Evolutionary conservation across 805 yeast genomes (phyloP).

Genomic region (Starmerella stigmatis): DNA sequence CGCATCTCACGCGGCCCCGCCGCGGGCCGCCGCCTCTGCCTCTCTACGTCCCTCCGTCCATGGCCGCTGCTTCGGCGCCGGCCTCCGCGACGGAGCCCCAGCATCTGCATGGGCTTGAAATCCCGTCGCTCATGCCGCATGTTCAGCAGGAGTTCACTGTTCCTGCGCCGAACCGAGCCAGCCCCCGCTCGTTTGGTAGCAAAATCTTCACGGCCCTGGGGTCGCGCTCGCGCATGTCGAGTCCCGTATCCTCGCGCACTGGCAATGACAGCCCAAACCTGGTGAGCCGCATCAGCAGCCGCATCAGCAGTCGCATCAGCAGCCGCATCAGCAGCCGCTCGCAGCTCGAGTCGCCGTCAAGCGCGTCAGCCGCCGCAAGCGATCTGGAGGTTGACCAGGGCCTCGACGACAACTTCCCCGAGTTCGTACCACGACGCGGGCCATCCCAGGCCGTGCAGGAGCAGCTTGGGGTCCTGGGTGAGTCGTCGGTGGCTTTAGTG

Average conservation of each 20-base stretch:
- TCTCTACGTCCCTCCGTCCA: background rate
- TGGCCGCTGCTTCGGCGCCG: background rate
- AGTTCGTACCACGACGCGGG: constrained; percentile 13
- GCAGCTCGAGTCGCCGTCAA: constrained; percentile 10
- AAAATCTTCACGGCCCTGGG: constrained; percentile 2
- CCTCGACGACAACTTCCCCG: constrained; percentile 17
- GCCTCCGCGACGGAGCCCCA: background rate
- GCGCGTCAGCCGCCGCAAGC: background rate
- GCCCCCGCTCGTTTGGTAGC: constrained; percentile 4
- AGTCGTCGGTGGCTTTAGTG: constrained; percentile 3
- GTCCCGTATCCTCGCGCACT: background rate
- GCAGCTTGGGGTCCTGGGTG: constrained; percentile 6
- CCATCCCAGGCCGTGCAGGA: constrained; percentile 9
- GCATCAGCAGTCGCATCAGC: constrained; percentile 3
- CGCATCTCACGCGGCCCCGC: background rate
- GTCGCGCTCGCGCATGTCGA: constrained; percentile 1
- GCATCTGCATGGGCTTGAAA: constrained; percentile 3
- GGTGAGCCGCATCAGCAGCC: constrained; percentile 11
- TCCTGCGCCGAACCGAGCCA: background rate
- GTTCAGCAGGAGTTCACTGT: background rate
- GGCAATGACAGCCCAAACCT: constrained; percentile 10
- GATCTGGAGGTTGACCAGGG: background rate
- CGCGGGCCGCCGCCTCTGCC: constrained; percentile 1
- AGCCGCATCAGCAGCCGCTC: constrained; percentile 7
- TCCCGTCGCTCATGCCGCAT: background rate